Evolutionary conservation across 192 early-diverging fungal species (phyloP).

Genomic region (Coemansia sp.): DNA sequence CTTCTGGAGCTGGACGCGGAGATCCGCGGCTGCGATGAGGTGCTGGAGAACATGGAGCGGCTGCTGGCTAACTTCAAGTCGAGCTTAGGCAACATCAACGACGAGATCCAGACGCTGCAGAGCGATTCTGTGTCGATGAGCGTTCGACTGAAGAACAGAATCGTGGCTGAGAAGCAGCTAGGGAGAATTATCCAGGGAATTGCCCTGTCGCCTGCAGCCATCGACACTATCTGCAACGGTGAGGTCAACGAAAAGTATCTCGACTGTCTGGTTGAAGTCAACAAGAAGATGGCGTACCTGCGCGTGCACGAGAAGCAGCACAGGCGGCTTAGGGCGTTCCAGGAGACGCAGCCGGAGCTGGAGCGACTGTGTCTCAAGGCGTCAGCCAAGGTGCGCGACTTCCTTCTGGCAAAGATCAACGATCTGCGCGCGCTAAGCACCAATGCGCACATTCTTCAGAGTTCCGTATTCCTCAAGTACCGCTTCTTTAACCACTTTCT

Average conservation of each 20-base stretch:
- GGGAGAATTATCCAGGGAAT: conserved; percentile 80
- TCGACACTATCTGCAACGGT: conserved; percentile 85
- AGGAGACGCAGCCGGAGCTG: conserved; percentile 88
- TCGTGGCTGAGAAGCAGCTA: conserved; percentile 74
- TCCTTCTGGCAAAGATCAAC: conserved; percentile 83
- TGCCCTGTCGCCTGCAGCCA: conserved; percentile 72
- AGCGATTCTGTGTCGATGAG: conserved; percentile 79
- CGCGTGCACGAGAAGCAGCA: conserved; percentile 71
- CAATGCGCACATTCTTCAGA: conserved; percentile 91
- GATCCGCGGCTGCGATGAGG: conserved; percentile 67
- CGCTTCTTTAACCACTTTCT: conserved; percentile 91
- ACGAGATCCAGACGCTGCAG: conserved; percentile 87
- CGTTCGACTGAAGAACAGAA: conserved; percentile 80
- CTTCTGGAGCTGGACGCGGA: conserved; percentile 47
- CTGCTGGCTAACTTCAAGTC: conserved; percentile 82
- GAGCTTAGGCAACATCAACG: conserved; percentile 84
- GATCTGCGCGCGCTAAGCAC: conserved; percentile 85
- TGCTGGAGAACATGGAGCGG: conserved; percentile 83
- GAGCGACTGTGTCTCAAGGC: conserved; percentile 87
- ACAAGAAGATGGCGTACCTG: conserved; percentile 84
- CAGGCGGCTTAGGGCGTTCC: conserved; percentile 72
- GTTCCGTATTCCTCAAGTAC: conserved; percentile 87
- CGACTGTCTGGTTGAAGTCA: conserved; percentile 78
- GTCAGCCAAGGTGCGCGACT: conserved; percentile 83
- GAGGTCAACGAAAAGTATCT: conserved; percentile 93